Evolutionary conservation across 176 grass and related monocot species (phyloP), one percentile per base, ranked within the genome.

Genomic region (Zoysia japonica): DNA sequence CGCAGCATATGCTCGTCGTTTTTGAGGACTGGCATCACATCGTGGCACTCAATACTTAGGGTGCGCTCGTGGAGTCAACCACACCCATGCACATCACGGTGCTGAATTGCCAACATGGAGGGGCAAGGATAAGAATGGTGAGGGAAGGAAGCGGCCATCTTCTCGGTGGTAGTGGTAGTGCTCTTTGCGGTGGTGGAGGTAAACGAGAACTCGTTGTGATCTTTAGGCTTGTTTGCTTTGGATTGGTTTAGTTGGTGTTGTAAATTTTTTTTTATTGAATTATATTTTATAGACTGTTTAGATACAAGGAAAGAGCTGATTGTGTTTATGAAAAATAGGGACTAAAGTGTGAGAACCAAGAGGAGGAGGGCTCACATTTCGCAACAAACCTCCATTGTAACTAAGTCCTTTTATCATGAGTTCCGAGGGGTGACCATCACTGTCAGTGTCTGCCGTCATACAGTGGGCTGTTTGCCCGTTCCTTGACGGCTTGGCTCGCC

Each of bases 101-200:
- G 28, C 0, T 28, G 28, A 28, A 28, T 28, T 0, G 28, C 28
- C 28, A 28, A 28, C 28, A 28, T 0, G 28, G 28, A 28, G 28
- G 28, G 28, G 28, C 28, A 0, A 28, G 28, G 28, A 28, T 28
- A 28, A 28, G 28, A 28, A 28, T 28, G 28, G 28, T 28, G 28
- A 28, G 28, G 44, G 45, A 12, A 64, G 62, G 69, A 51, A 50
- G 75, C 66, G 47, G 67, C 75, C 86, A 88, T 83, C 61, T 62
- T 83, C 68, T 37, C 52, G 68, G 76, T 51, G 60, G 76, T 82
- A 66, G 78, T 39, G 47, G 72, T 48, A 11, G 67, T 8, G 38
- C 53, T 66, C 28, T 28, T 60, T 71, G 40, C 51, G 64, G 43
- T 57, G 49, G 68, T 47, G 11, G 16, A 79, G 67, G 17, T 7